A percentile compares a stretch with the other conserved stretches of the same genome.
These are phyloP conservation scores for Harringtonia lauricola DNA, from an alignment of 2,329 filamentous ascomycete genomes.

Conservation along the genomic window DNA sequence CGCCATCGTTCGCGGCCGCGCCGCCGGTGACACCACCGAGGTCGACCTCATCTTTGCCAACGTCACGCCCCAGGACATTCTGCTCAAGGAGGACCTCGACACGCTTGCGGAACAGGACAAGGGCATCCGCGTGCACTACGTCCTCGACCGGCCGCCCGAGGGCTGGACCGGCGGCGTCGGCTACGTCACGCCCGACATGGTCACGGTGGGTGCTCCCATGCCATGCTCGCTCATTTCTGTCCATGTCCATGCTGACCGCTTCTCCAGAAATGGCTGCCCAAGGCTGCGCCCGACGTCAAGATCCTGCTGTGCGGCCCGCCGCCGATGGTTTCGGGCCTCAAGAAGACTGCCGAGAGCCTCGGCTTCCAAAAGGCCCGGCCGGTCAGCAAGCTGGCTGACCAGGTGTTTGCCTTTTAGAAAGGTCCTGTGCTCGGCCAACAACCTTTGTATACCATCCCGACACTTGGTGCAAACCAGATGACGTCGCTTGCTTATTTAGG, in stretches of 20 bases:
- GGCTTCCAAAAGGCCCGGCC: conserved; percentile 88
- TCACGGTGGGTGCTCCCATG: conserved; percentile 47
- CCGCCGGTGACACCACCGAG: conserved; percentile 72
- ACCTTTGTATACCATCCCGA: too few relatives aligned
- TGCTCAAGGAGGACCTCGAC: conserved; percentile 88
- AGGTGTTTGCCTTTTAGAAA: conserved; percentile 82
- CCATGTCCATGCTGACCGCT: neutral
- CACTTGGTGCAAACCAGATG: too few relatives aligned
- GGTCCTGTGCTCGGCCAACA: too few relatives aligned
- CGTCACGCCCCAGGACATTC: conserved; percentile 83
- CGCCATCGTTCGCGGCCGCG: conserved; percentile 73
- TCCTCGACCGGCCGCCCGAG: conserved; percentile 89
- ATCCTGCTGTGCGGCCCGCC: conserved; percentile 90
- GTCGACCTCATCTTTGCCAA: conserved; percentile 96
- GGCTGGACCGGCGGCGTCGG: conserved; percentile 87
- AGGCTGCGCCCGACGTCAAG: conserved; percentile 80
- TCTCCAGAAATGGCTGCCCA: conserved; percentile 62
- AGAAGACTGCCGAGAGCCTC: conserved; percentile 84
- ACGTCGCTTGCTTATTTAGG: too few relatives aligned
- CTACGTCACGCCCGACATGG: conserved; percentile 93
- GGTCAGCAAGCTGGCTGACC: conserved; percentile 95
- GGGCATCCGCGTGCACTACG: conserved; percentile 82
- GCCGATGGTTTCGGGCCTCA: conserved; percentile 92
- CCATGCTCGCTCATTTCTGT: neutral
- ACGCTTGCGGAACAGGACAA: conserved; percentile 64